Evolutionary conservation across 768 basidiomycete genomes (phyloP), one percentile per base, ranked within the genome.

Genomic region (Pleurotus giganteus): DNA sequence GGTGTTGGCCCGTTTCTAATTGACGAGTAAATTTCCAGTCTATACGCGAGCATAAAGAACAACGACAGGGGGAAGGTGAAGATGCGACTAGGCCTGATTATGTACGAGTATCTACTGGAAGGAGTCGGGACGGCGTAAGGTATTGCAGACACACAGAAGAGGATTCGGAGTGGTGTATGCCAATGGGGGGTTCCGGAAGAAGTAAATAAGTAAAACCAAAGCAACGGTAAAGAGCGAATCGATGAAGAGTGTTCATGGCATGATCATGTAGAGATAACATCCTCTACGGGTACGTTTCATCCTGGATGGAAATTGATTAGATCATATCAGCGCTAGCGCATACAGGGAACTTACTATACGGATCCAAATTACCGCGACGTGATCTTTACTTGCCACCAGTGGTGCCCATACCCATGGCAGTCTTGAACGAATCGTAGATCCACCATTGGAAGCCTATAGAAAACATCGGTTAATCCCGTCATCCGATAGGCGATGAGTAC

Each of bases 351-450:
- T 21, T 15, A 51, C 49, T 51, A 51, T 51, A 24, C 26, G 24
- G 13, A 37, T 15, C 37, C 26, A 26, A 32, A 34, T 37, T 34
- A 31, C 46, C 46, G 46, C 28, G 15, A 45, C 15, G 53, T 12
- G 58, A 28, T 27, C 31, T 72, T 72, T 87, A 92, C 74, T 92
- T 92, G 71, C 90, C 90, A 76, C 90, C 90, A 32, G 90, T 91
- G 52, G 90, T 92, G 57, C 90, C 90, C 70, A 92, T 78, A 65
- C 90, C 90, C 86, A 92, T 88, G 50, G 85, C 68, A 23, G 81
- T 56, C 79, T 93, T 93, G 83, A 92, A 93, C 47, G 82, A 76
- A 68, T 93, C 92, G 69, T 93, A 94, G 72, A 94, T 91, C 89
- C 91, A 92, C 90, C 89, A 91, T 79, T 91, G 88, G 88, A 90